Evolutionary conservation across 768 basidiomycete genomes (phyloP).

Genomic region (Amanita pallidorosea): DNA sequence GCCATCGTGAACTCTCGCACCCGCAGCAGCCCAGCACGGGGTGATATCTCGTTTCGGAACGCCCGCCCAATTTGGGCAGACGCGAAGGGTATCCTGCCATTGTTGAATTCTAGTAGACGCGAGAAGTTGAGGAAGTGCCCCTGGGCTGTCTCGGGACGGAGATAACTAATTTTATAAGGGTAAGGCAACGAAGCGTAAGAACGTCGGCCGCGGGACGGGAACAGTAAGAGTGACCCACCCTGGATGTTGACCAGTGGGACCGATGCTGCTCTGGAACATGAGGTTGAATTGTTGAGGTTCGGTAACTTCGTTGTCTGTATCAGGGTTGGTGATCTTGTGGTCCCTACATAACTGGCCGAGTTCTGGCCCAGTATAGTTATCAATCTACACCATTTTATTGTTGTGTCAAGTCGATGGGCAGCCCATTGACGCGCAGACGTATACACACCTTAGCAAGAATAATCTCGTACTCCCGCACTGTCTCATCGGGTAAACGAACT

Average conservation of each 20-base stretch:
- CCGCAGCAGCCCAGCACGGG: constrained; percentile 89
- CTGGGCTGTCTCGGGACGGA: constrained; percentile 97
- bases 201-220: not conserved
- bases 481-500: constrained; percentile 63
- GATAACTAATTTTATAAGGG: constrained; percentile 51
- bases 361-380: constrained; percentile 87
- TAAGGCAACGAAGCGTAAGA: constrained; percentile 3
- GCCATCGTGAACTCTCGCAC: constrained; percentile 99
- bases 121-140: constrained; percentile 99
- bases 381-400: constrained; percentile 43
- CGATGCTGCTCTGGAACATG: constrained; percentile 97
- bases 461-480: constrained; percentile 67
- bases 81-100: constrained; percentile 91
- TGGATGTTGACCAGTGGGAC: constrained; percentile 93
- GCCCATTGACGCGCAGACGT: not conserved
- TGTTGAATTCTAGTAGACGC: constrained; percentile 96
- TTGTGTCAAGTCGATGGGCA: not conserved
- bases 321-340: constrained; percentile 78
- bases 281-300: constrained; percentile 96
- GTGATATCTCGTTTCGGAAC: constrained; percentile 98
- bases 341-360: constrained; percentile 80
- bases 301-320: constrained; percentile 84
- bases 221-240: constrained; percentile 53
- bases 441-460: constrained; percentile 77
- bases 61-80: constrained; percentile 94